phyloP scores from a whole-genome alignment of 208 protist species.

The Crithidia sp. region DNA sequence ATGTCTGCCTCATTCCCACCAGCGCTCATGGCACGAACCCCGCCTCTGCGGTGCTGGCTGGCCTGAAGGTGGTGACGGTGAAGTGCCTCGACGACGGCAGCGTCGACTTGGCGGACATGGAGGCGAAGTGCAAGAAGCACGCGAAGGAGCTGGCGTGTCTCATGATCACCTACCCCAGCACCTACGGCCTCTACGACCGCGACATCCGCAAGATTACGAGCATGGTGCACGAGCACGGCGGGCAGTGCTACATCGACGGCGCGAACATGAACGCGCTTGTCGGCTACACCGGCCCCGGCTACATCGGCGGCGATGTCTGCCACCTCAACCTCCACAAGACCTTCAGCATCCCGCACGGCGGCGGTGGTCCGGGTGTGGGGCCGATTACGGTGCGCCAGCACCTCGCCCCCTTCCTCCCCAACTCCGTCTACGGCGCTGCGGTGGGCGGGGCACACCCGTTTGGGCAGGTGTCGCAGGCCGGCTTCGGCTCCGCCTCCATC shows the following conservation, averaged over 20 bases:
- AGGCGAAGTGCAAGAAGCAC: constrained; percentile 91
- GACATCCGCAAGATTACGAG: constrained; percentile 88
- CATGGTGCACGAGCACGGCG: constrained; percentile 92
- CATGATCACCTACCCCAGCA: constrained; percentile 99
- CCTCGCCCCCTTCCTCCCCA: constrained; percentile 93
- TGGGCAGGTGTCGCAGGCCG: constrained; percentile 93
- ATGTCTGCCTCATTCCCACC: constrained; percentile 97
- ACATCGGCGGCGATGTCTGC: constrained; percentile 97
- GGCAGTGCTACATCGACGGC: constrained; percentile 98
- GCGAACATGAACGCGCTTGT: constrained; percentile 99
- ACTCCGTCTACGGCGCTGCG: constrained; percentile 64
- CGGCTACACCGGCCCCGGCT: constrained; percentile 94
- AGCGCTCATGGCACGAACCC: constrained; percentile 99
- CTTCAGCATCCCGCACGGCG: constrained; percentile 97
- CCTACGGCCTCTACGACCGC: constrained; percentile 98
- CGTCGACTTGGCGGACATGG: constrained; percentile 94
- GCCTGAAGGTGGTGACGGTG: constrained; percentile 93
- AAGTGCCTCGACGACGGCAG: constrained; percentile 91
- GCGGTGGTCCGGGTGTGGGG: constrained; percentile 98
- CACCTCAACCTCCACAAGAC: constrained; percentile 99
- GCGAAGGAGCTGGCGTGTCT: constrained; percentile 92
- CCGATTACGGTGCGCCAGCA: constrained; percentile 96
- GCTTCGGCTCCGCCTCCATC: constrained; percentile 95
- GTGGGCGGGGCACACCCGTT: constrained; percentile 77
- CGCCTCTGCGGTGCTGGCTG: constrained; percentile 94